These are phyloP conservation scores for Aegilops umbellulata DNA, from an alignment of 176 grass and related monocot species.

Conservation along the genomic window DNA sequence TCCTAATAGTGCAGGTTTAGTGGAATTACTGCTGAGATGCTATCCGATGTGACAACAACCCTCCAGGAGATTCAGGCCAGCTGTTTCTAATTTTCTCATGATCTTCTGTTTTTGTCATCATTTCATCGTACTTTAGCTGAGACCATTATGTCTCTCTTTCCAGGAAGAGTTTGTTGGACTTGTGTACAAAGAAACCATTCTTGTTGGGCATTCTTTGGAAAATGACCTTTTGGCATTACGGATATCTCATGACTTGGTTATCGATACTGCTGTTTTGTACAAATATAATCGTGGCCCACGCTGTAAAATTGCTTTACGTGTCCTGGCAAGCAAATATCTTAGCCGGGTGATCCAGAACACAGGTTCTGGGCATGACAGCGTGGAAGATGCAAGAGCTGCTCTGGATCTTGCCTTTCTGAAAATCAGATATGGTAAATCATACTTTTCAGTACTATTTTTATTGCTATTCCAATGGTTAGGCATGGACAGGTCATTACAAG, in stretches of 20 bases:
- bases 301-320: constrained; percentile 82
- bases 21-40: constrained; percentile 89
- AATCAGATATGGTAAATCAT: constrained; percentile 69
- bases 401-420: constrained; percentile 83
- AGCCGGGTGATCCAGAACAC: constrained; percentile 64
- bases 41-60: constrained; percentile 79
- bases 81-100: not conserved
- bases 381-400: constrained; percentile 90
- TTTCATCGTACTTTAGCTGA: constrained; percentile 26
- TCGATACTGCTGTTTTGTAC: constrained; percentile 92
- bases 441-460: not conserved
- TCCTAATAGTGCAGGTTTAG: constrained; percentile 68
- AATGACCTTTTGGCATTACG: constrained; percentile 84
- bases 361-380: constrained; percentile 79
- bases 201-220: constrained; percentile 97
- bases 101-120: constrained; percentile 8
- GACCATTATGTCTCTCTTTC: constrained; percentile 17
- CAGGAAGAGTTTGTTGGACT: constrained; percentile 77
- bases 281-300: constrained; percentile 49
- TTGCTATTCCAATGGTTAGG: not conserved
- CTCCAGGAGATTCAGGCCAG: constrained; percentile 90
- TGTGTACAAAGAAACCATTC: constrained; percentile 85
- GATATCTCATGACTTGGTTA: constrained; percentile 75
- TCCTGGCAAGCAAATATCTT: constrained; percentile 75
- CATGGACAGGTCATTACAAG: not conserved